Base-by-base conservation (phyloP, 331 rosid species). In the Saraca asoca region DNA sequence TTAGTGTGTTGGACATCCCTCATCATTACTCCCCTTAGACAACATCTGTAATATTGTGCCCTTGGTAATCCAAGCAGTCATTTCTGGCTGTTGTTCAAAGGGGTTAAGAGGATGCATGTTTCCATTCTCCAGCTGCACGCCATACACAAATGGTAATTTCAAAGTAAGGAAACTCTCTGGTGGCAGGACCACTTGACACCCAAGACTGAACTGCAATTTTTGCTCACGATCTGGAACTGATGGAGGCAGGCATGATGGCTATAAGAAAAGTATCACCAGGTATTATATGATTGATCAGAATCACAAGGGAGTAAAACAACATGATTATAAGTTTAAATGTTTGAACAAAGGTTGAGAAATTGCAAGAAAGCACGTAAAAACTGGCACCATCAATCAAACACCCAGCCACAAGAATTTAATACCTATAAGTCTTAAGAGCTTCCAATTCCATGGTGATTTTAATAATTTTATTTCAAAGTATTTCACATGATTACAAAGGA, bases 121-220 rank as follows among this genome's bases (percentile, higher is more conserved):
- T 79, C 88, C 91, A 78, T 83, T 91, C 55, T 81, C 95, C 78
- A 84, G 79, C 70, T 82, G 83, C 61, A 87, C 87, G 4, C 98
- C 98, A 37, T 87, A 93, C 52, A 87, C 86, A 82, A 86, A 93
- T 48, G 96, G 96, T 62, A 93, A 80, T 76, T 86, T 81, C 55
- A 93, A 94, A 24, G 91, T 76, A 55, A 93, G 85, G 75, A 93
- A 89, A 81, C 98, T 93, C 78, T 82, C 94, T 41, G 96, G 91
- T 73, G 98, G 98, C 66, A 93, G 70, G 71, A 85, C 69, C 70
- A 90, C 88, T 70, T 77, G 85, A 70, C 83, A 81, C 67, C 96
- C 94, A 10, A 81, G 82, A 73, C 89, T 68, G 75, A 93, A 93
- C 83, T 76, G 95, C 78, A 89, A 81, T 72, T 87, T 85, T 71